These are phyloP conservation scores for Nannochloris sp. DNA, from an alignment of 139 green algal species.

Conservation along the genomic window DNA sequence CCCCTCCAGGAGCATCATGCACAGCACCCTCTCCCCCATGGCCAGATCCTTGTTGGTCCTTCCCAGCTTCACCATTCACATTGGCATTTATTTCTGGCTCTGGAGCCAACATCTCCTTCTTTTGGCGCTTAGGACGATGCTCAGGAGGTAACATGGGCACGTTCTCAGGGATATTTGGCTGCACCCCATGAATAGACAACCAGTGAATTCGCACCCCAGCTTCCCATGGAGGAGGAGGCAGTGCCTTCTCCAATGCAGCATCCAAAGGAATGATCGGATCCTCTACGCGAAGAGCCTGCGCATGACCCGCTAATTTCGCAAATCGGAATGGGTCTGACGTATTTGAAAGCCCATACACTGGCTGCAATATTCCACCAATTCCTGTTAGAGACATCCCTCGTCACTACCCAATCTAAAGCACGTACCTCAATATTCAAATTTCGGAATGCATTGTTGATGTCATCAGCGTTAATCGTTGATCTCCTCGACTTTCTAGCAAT, in stretches of 20 bases:
- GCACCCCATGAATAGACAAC: constrained; percentile 80
- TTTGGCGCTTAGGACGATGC: background rate
- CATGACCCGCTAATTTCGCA: constrained; percentile 41
- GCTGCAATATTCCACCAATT: constrained; percentile 34
- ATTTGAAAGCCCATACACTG: constrained; percentile 66
- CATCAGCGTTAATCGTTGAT: constrained; percentile 55
- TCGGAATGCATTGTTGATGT: constrained; percentile 68
- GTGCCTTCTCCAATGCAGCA: constrained; percentile 31
- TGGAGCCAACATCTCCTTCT: background rate
- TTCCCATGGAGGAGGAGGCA: constrained; percentile 65
- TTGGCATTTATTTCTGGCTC: background rate
- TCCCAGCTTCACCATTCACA: background rate
- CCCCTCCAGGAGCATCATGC: constrained; percentile 16
- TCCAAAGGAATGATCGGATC: constrained; percentile 27
- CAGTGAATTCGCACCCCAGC: constrained; percentile 72
- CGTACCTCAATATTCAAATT: constrained; percentile 42
- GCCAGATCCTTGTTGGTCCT: background rate
- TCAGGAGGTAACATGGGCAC: constrained; percentile 17
- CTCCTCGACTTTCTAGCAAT: constrained; percentile 75
- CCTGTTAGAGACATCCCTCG: too few relatives aligned
- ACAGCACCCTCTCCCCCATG: constrained; percentile 3
- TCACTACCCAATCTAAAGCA: too few relatives aligned
- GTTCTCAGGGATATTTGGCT: constrained; percentile 86
- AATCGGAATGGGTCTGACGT: constrained; percentile 54
- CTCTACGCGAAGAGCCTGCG: constrained; percentile 64